Evolutionary conservation across 1,284 basidiomycete genomes (phyloP).

Genomic region (Cerioporus squamosus): DNA sequence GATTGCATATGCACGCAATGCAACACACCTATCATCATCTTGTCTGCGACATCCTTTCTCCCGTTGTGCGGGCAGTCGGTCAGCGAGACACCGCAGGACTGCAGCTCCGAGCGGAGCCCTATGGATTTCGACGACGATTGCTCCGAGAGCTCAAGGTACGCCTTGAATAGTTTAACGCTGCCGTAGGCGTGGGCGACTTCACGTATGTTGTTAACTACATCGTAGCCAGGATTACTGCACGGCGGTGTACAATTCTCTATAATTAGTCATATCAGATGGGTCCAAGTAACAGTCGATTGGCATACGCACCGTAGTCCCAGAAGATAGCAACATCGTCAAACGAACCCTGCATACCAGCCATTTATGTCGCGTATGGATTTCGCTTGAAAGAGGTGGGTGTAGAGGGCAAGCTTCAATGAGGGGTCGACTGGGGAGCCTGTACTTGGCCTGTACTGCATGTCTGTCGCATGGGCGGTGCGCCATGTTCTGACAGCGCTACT

Average conservation of each 20-base stretch:
- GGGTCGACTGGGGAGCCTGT: background rate
- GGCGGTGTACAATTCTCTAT: constrained; percentile 59
- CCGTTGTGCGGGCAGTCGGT: constrained; percentile 51
- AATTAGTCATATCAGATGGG: background rate
- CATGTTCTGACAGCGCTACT: background rate
- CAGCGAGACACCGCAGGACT: constrained; percentile 42
- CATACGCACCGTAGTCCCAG: constrained; percentile 64
- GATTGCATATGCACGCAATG: too few species aligned
- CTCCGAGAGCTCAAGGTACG: constrained; percentile 52
- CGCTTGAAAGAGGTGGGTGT: background rate
- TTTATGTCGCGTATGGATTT: background rate
- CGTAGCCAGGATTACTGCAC: constrained; percentile 48
- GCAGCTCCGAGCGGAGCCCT: constrained; percentile 52
- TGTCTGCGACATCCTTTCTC: constrained; percentile 45
- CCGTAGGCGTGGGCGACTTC: constrained; percentile 34
- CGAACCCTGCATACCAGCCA: background rate
- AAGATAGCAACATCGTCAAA: constrained; percentile 52
- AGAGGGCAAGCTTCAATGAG: background rate
- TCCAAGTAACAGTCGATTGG: background rate
- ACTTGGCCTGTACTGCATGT: constrained; percentile 21
- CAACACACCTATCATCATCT: constrained; percentile 44
- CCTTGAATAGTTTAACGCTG: constrained; percentile 43
- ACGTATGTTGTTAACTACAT: constrained; percentile 34
- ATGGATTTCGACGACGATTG: constrained; percentile 34
- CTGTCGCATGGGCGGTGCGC: constrained; percentile 21